Conservation (phyloP, 495 filamentous ascomycete species). For the Pseudomonodictys pantanalensis region DNA sequence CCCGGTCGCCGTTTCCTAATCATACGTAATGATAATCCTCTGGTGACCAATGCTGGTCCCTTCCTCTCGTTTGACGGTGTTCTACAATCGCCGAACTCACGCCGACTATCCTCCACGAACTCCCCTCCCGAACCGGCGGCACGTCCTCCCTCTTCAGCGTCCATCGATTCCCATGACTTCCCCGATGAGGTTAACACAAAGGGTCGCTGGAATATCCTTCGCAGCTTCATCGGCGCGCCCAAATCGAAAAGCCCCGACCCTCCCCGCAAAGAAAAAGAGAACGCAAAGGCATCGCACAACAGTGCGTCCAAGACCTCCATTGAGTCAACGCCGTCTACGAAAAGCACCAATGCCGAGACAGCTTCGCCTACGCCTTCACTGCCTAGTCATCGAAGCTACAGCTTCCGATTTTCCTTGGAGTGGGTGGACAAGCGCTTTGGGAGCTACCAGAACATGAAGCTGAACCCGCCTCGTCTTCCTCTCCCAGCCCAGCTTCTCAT, state of each 20-base stretch:
- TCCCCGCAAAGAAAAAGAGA: constrained; percentile 16
- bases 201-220: constrained; percentile 67
- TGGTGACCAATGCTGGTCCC: constrained; percentile 47
- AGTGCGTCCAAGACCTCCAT: neutral
- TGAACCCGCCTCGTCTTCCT: constrained; percentile 75
- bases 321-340: neutral
- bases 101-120: constrained; percentile 38
- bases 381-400: constrained; percentile 57
- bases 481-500: constrained; percentile 61
- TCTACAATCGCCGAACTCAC: constrained; percentile 44
- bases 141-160: constrained; percentile 30
- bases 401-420: constrained; percentile 78
- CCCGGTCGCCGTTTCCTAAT: constrained; percentile 91
- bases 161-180: constrained; percentile 26
- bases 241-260: constrained; percentile 28
- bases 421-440: constrained; percentile 61
- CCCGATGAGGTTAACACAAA: constrained; percentile 43
- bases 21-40: constrained; percentile 75
- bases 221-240: constrained; percentile 55
- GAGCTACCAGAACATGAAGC: constrained; percentile 55
- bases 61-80: constrained; percentile 68
- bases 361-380: constrained; percentile 35
- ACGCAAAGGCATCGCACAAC: neutral
- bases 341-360: neutral
- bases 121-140: constrained; percentile 25